Evolutionary conservation across 441 rosid genomes (phyloP), one percentile per base, ranked within the genome.

Genomic region (California macrophylla): DNA sequence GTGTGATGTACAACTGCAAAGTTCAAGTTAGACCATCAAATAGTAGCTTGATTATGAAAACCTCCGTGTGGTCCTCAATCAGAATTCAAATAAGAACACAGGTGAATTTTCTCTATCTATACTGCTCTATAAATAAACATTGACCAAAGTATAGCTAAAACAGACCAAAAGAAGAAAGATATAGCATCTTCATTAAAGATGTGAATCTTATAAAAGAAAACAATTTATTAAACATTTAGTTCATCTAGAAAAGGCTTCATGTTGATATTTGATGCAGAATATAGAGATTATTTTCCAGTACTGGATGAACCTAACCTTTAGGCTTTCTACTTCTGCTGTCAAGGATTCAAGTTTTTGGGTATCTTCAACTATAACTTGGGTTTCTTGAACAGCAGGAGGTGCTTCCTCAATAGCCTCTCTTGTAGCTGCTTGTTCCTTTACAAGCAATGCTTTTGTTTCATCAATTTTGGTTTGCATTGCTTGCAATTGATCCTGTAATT

Each of bases 321-420:
- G 79, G 73, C 76, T 84, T 71, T 90, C 93, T 66, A 92, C 75
- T 87, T 95, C 98, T 75, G 77, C 85, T 0, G 85, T 83, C 70
- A 95, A 85, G n/a, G 84, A 71, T 66, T 89, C 93, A 66, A 95
- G 71, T 81, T 89, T 89, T 81, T 88, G 45, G 8, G 97, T 90
- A 76, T 95, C 98, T 85, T 95, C 95, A 74, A 92, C 91, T 24
- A 95, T 47, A 74, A 95, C 90, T 82, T 92, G 85, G 68, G 92
- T 95, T 83, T 95, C 98, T 82, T 88, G 62, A 15, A 90, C 69
- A 66, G 90, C 93, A 64, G 95, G 92, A 82, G 98, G 96, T 47
- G 99, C 93, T 80, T 95, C 99, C 81, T 86, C 92, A 18, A 88
- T 83, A 36, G 87, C 92, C 76, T 89, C 81, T 89, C 78, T 92